These are phyloP conservation scores for Hermanozyma aechmeae DNA, from an alignment of 805 yeast genomes.

Conservation along the genomic window DNA sequence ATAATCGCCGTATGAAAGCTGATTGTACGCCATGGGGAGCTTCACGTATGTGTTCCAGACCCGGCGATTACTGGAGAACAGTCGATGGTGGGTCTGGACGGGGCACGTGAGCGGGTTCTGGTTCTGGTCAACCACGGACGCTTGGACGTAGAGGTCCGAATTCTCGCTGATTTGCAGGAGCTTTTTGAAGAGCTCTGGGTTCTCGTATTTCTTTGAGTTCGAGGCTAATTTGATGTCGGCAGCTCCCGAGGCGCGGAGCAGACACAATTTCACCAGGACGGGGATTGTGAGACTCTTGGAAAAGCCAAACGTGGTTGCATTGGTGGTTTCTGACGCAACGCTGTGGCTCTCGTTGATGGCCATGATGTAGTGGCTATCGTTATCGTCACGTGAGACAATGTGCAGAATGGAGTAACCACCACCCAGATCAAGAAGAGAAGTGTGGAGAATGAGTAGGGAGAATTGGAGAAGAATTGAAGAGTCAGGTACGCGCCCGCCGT, in stretches of 20 bases:
- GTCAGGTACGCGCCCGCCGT: too few relatives aligned
- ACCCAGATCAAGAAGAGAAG: too few relatives aligned
- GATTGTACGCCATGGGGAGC: constrained; percentile 63
- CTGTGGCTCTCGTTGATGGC: too few relatives aligned
- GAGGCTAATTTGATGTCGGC: constrained; percentile 4
- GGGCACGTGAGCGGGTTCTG: constrained; percentile 18
- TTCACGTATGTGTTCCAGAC: constrained; percentile 69
- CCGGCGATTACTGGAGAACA: constrained; percentile 26
- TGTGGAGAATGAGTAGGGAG: too few relatives aligned
- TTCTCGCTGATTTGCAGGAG: constrained; percentile 21
- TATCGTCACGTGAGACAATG: too few relatives aligned
- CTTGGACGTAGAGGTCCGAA: constrained; percentile 25
- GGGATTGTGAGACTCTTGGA: constrained; percentile 28
- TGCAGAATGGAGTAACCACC: too few relatives aligned
- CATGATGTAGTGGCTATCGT: too few relatives aligned
- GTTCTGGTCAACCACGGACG: constrained; percentile 22
- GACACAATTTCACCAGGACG: constrained; percentile 22
- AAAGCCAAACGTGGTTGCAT: constrained; percentile 29
- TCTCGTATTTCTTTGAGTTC: constrained; percentile 23
- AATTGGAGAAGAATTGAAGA: too few relatives aligned
- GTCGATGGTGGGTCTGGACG: constrained; percentile 26
- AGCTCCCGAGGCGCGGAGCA: constrained; percentile 12
- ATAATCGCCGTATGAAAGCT: constrained; percentile 55
- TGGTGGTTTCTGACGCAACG: too few relatives aligned
- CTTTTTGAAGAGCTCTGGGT: constrained; percentile 25